phyloP scores from a whole-genome alignment of 1,284 basidiomycete species.

The Coniophora puteana region DNA sequence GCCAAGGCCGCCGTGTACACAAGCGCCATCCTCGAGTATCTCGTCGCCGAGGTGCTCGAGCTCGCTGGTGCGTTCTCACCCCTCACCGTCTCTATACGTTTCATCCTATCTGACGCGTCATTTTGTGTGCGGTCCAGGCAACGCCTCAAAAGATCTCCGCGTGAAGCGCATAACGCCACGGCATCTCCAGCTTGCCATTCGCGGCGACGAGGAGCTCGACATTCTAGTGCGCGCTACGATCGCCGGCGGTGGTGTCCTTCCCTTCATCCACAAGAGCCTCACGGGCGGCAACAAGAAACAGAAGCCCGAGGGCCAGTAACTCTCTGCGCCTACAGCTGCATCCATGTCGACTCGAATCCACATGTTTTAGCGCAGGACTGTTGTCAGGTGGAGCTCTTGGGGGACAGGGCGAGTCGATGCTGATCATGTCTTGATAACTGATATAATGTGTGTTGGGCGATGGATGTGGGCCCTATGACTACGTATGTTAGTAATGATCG shows the following conservation, averaged over 20 bases:
- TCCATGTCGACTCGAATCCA: too few relatives aligned
- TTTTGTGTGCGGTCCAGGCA: too few relatives aligned
- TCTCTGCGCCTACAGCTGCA: too few relatives aligned
- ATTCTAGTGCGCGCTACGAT: slow-evolving; percentile 70
- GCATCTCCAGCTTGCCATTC: slow-evolving; percentile 90
- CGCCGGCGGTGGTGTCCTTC: slow-evolving; percentile 87
- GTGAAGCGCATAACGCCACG: slow-evolving; percentile 97
- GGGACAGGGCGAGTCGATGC: slow-evolving; percentile 1
- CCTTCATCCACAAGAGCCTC: slow-evolving; percentile 93
- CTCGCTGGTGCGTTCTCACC: slow-evolving; percentile 63
- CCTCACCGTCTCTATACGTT: background rate
- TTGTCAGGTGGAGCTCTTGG: background rate
- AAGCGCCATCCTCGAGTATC: slow-evolving; percentile 88
- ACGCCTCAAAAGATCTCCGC: slow-evolving; percentile 93
- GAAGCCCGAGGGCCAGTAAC: slow-evolving; percentile 26
- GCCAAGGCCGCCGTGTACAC: slow-evolving; percentile 92
- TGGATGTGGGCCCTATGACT: too few relatives aligned
- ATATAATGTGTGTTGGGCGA: too few relatives aligned
- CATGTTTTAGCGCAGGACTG: too few relatives aligned
- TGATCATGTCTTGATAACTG: too few relatives aligned
- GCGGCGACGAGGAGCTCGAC: slow-evolving; percentile 93
- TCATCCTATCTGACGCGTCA: background rate
- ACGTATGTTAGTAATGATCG: too few relatives aligned
- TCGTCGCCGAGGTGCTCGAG: slow-evolving; percentile 89
- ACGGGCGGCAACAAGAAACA: slow-evolving; percentile 36